These are phyloP conservation scores for Penicillium sp. DNA, from an alignment of 2,329 filamentous ascomycete genomes.

Conservation along the genomic window DNA sequence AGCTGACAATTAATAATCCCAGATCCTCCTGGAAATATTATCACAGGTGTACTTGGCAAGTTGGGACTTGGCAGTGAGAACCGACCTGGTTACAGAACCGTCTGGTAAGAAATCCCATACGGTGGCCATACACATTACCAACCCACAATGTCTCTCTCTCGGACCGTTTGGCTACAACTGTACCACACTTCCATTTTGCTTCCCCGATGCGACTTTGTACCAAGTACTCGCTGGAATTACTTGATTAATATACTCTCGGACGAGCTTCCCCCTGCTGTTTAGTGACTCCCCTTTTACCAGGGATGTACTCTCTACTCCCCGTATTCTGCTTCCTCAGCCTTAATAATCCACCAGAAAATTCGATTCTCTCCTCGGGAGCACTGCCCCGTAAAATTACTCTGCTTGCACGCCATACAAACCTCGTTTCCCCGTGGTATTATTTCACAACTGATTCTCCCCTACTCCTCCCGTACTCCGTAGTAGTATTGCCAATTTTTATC, in stretches of 20 bases:
- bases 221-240: neutral
- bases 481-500: slow-evolving; percentile 31
- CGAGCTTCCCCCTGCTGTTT: neutral
- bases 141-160: neutral
- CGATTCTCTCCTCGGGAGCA: neutral
- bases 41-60: too few species aligned
- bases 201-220: neutral
- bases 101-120: neutral
- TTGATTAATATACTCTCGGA: too few species aligned
- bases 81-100: neutral
- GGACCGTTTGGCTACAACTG: neutral
- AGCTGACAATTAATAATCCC: slow-evolving; percentile 1
- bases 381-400: slow-evolving; percentile 10
- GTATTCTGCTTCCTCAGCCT: slow-evolving; percentile 10
- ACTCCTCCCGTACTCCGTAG: slow-evolving; percentile 7
- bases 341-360: slow-evolving; percentile 11
- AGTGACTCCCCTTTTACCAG: too few species aligned
- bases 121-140: neutral
- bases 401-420: slow-evolving; percentile 8
- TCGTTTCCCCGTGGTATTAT: slow-evolving; percentile 19
- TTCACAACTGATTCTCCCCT: slow-evolving; percentile 16
- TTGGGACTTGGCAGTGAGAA: neutral
- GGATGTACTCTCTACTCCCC: neutral
- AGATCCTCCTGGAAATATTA: neutral
- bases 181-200: neutral